Evolutionary conservation across 139 green algal genomes (phyloP), one percentile per base, ranked within the genome.

Genomic region (Mesotaenium endlicherianum): DNA sequence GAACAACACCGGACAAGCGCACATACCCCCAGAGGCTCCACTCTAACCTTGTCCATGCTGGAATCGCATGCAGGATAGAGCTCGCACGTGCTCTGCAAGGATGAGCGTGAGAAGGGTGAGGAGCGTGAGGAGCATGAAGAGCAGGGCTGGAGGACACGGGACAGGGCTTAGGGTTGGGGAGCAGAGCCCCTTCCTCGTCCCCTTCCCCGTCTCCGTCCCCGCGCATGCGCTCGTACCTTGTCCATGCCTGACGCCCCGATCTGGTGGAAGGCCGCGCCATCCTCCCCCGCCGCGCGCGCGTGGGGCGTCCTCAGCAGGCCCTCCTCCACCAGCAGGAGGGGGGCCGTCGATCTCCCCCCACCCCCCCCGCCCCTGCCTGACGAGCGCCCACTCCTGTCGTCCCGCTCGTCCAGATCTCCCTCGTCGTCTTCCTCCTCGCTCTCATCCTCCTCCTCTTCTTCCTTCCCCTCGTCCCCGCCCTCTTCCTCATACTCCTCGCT

Each of bases 361-460:
- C 49, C 49, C 16, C 49, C 49, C 49, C 16, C 49, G 16, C 16
- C 14, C 14, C 14, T 16, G 14, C 49, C 49, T 14, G 49, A 14
- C 49, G 49, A 14, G 14, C 16, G 49, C 14, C 49, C 16, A 14
- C 16, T 16, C 49, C 14, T 30, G 49, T 59, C 49, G 49, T 59
- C 49, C 16, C 16, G 14, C 59, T 70, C 59, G 20, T 70, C 59
- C 59, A 38, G 11, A 8, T 30, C 70, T 60, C n/a, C 44, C 17
- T 78, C 44, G 14, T 78, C 70, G 8, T 68, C 70, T 67, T 78
- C 70, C 5, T 78, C 30, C 31, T 78, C 70, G n/a, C 26, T 16
- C 34, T 78, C 70, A 34, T 34, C 70, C 30, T 78, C 70, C 14
- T 20, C 70, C 30, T 78, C 70, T 74, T 43, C 64, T 14, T 74